Percentiles rank a stretch among this genome's conserved stretches.
Conservation (phyloP, 495 filamentous ascomycete genomes). For the Penicillium turbatum region DNA sequence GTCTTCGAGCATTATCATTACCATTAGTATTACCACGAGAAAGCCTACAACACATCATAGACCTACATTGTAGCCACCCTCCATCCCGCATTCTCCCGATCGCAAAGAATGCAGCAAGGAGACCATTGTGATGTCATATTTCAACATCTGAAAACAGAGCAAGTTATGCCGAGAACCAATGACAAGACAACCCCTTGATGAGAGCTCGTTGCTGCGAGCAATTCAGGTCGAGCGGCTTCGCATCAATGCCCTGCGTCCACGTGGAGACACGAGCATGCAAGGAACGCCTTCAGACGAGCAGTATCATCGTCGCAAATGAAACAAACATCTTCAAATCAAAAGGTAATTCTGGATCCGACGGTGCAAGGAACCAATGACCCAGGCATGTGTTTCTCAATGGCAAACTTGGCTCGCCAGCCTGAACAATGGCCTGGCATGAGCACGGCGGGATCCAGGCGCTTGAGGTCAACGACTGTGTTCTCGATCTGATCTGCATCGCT, state of each 20-base stretch:
- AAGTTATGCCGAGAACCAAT: slow-evolving; percentile 14
- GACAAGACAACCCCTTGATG: slow-evolving; percentile 12
- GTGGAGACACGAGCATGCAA: slow-evolving; percentile 16
- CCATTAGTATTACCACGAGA: background rate
- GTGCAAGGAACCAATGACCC: slow-evolving; percentile 54
- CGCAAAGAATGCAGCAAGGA: slow-evolving; percentile 22
- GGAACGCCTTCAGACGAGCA: slow-evolving; percentile 2
- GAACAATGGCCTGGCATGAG: slow-evolving; percentile 59
- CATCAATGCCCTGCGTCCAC: slow-evolving; percentile 12
- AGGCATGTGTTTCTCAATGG: slow-evolving; percentile 54
- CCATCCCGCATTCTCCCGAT: slow-evolving; percentile 12
- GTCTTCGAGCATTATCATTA: background rate
- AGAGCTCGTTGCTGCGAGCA: slow-evolving; percentile 13
- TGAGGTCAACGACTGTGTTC: slow-evolving; percentile 48
- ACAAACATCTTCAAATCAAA: slow-evolving; percentile 27
- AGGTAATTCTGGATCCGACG: slow-evolving; percentile 50
- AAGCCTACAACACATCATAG: background rate
- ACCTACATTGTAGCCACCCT: background rate
- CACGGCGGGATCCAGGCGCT: slow-evolving; percentile 49
- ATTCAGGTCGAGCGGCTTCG: slow-evolving; percentile 11
- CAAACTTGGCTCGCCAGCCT: slow-evolving; percentile 59
- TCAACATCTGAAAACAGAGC: slow-evolving; percentile 1
- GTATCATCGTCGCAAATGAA: background rate
- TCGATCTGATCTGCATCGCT: slow-evolving; percentile 41
- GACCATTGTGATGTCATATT: slow-evolving; percentile 9